phyloP scores from a whole-genome alignment of 768 basidiomycete species.

The Tylopilus rubrobrunneus region DNA sequence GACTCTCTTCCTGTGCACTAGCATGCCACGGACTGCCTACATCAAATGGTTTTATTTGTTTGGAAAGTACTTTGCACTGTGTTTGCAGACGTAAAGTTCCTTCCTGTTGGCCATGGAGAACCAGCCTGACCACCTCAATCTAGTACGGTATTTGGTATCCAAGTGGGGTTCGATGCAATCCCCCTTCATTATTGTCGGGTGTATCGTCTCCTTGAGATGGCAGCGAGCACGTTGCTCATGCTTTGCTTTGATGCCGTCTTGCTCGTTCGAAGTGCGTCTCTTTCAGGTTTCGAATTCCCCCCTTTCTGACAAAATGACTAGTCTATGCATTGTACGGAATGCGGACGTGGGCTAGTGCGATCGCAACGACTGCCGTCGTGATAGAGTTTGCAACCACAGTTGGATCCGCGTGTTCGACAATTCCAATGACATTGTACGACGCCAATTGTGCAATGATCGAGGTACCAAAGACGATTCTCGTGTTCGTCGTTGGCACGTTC shows the following conservation, averaged over 20 bases:
- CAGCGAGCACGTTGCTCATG: slow-evolving; percentile 8
- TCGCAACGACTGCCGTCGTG: slow-evolving; percentile 8
- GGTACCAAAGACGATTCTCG: slow-evolving; percentile 1
- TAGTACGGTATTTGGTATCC: slow-evolving; percentile 8
- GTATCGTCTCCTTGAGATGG: slow-evolving; percentile 15
- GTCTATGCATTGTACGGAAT: slow-evolving; percentile 20
- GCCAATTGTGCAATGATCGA: slow-evolving; percentile 7
- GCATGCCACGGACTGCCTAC: slow-evolving; percentile 13
- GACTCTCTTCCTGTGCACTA: background rate
- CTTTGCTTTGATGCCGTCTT: slow-evolving; percentile 17
- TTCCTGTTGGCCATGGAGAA: background rate
- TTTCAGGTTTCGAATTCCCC: background rate
- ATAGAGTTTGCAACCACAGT: slow-evolving; percentile 7
- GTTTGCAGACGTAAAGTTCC: slow-evolving; percentile 13
- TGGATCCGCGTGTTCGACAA: background rate
- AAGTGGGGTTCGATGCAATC: background rate
- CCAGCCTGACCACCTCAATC: background rate
- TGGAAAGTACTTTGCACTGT: slow-evolving; percentile 17
- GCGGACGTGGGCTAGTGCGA: background rate
- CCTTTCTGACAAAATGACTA: background rate
- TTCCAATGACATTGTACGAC: slow-evolving; percentile 14
- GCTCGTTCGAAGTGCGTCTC: slow-evolving; percentile 20
- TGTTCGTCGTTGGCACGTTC: slow-evolving; percentile 7
- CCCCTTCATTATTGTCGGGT: slow-evolving; percentile 7
- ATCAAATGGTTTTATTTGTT: slow-evolving; percentile 29